Evolutionary conservation across 768 basidiomycete species (phyloP).

Genomic region (Pleurotus cornucopiae): DNA sequence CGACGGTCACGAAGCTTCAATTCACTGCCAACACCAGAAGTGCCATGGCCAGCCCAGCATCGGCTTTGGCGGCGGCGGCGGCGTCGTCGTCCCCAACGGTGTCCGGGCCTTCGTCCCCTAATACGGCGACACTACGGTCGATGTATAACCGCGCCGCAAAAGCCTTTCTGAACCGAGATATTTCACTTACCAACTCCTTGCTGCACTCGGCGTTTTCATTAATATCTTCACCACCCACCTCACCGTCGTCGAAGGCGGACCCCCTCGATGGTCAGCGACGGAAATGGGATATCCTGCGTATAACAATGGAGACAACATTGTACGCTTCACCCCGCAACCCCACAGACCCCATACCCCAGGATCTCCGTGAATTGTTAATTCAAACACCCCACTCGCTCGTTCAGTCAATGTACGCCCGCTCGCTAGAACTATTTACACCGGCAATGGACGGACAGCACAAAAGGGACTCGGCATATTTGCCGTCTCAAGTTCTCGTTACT

Average conservation of each 20-base stretch:
- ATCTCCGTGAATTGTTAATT: constrained; percentile 47
- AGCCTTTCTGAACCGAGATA: constrained; percentile 74
- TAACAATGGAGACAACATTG: constrained; percentile 75
- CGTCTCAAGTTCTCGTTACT: constrained; percentile 65
- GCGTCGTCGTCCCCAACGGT: constrained; percentile 14
- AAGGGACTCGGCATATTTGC: constrained; percentile 53
- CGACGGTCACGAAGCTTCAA: constrained; percentile 32
- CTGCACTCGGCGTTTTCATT: constrained; percentile 66
- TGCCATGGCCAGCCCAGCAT: constrained; percentile 6
- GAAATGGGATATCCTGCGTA: constrained; percentile 86
- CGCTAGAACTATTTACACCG: constrained; percentile 66
- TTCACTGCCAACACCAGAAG: constrained; percentile 24
- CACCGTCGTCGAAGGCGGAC: constrained; percentile 24
- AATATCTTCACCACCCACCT: constrained; percentile 35
- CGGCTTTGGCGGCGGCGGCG: not conserved
- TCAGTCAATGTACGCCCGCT: constrained; percentile 55
- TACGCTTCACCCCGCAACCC: constrained; percentile 54
- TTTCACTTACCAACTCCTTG: constrained; percentile 60
- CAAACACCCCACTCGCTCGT: constrained; percentile 60
- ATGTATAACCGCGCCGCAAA: constrained; percentile 75
- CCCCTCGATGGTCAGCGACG: constrained; percentile 50
- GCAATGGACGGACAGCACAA: constrained; percentile 26
- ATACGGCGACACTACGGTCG: constrained; percentile 55
- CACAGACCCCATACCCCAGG: constrained; percentile 36
- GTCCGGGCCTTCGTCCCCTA: constrained; percentile 21